Percentiles rank a stretch among this genome's conserved stretches.
Evolutionary conservation across 1,284 basidiomycete genomes (phyloP).

Genomic region (Ceratobasidium sp.): DNA sequence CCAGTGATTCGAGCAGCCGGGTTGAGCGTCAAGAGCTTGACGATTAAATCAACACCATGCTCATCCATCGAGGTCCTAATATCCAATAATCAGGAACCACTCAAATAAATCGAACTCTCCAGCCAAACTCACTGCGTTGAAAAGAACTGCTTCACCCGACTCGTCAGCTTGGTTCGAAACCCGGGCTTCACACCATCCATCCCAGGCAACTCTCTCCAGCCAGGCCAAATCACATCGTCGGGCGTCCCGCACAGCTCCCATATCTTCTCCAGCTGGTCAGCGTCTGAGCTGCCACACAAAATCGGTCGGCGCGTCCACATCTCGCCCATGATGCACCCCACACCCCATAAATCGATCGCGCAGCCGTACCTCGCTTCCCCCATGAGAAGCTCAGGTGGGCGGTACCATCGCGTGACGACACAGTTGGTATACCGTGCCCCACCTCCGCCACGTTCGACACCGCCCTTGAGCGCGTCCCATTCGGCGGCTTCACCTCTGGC

Average conservation of each 20-base stretch:
- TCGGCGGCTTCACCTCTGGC: constrained; percentile 14
- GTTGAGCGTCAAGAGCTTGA: constrained; percentile 61
- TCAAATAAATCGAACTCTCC: background rate
- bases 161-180: constrained; percentile 50
- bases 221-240: constrained; percentile 78
- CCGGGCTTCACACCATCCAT: constrained; percentile 74
- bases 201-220: constrained; percentile 80
- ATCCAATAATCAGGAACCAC: constrained; percentile 27
- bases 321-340: constrained; percentile 96
- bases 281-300: constrained; percentile 86
- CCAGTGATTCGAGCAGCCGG: constrained; percentile 63
- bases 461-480: constrained; percentile 26
- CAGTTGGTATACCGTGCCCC: constrained; percentile 93
- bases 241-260: constrained; percentile 90
- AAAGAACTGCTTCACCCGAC: constrained; percentile 39
- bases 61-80: constrained; percentile 34
- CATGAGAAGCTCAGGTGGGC: constrained; percentile 93
- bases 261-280: constrained; percentile 92
- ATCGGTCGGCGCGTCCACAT: constrained; percentile 94
- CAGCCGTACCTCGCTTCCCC: constrained; percentile 91
- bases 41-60: constrained; percentile 56
- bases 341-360: constrained; percentile 98
- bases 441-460: constrained; percentile 53
- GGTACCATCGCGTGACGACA: constrained; percentile 99
- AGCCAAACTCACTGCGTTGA: constrained; percentile 12